These are phyloP conservation scores for Ceriops zippeliana DNA, from an alignment of 345 rosid genomes.

Conservation along the genomic window DNA sequence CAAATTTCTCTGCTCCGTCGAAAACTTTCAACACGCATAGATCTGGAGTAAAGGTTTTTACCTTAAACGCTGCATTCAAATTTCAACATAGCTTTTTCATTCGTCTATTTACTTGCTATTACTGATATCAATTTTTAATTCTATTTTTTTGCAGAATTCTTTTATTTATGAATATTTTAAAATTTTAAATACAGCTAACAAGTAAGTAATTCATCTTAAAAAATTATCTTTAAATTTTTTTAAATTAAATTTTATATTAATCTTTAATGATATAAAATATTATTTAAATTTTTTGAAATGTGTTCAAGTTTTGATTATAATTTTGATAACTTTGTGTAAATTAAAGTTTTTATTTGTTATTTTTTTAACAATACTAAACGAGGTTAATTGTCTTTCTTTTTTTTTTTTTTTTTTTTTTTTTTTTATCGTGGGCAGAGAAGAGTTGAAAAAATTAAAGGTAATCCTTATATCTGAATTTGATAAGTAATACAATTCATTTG, in stretches of 20 bases:
- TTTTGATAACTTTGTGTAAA: too few species aligned
- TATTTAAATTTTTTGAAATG: too few species aligned
- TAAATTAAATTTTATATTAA: too few species aligned
- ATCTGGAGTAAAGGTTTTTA: conserved; percentile 48
- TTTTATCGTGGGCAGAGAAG: conserved; percentile 43
- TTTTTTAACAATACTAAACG: too few species aligned
- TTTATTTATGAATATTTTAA: neutral
- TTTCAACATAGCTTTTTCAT: conserved; percentile 6
- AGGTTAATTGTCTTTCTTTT: neutral
- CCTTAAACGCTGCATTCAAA: neutral
- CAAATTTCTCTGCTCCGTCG: conserved; percentile 41
- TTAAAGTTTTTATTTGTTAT: too few species aligned
- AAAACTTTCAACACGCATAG: conserved; percentile 39
- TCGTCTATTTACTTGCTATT: neutral
- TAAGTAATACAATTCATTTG: neutral
- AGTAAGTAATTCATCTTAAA: neutral
- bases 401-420: neutral
- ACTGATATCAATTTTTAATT: neutral
- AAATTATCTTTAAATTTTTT: too few species aligned
- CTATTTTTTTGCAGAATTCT: neutral
- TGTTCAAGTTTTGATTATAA: too few species aligned
- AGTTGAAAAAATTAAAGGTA: conserved; percentile 55
- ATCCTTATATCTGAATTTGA: neutral
- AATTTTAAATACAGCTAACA: neutral
- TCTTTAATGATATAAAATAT: too few species aligned